phyloP scores from a whole-genome alignment of 2,329 filamentous ascomycete species.

The Venturia asperata region DNA sequence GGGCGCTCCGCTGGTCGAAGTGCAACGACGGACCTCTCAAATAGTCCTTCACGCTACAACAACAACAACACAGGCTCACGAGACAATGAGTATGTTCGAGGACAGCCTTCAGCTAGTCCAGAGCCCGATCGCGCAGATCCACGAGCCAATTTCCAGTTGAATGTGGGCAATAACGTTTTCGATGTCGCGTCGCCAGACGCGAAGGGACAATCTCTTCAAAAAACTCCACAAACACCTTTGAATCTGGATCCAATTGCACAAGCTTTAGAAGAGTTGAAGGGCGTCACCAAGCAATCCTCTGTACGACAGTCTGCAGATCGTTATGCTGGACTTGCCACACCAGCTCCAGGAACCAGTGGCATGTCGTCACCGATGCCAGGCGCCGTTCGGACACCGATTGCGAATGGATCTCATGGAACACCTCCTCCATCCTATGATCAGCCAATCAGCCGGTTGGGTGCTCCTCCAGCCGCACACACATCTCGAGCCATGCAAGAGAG shows the following conservation, averaged over 20 bases:
- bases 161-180: conserved; percentile 93
- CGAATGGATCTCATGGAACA: conserved; percentile 53
- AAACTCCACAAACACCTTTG: conserved; percentile 39
- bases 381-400: conserved; percentile 39
- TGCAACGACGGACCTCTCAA: conserved; percentile 26
- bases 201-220: conserved; percentile 41
- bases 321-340: conserved; percentile 88
- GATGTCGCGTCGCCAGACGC: conserved; percentile 73
- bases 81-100: conserved; percentile 17
- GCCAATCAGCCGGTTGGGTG: conserved; percentile 69
- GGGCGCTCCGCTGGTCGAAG: conserved; percentile 33
- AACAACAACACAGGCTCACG: conserved; percentile 22
- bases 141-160: conserved; percentile 84
- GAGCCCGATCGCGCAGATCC: conserved; percentile 87
- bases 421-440: conserved; percentile 83
- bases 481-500: conserved; percentile 93
- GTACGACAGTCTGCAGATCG: conserved; percentile 88
- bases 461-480: conserved; percentile 86
- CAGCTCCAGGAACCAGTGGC: conserved; percentile 46
- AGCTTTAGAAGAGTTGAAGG: conserved; percentile 87
- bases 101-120: conserved; percentile 38
- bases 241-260: conserved; percentile 83
- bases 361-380: conserved; percentile 34
- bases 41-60: conserved; percentile 23
- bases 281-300: conserved; percentile 71